Evolutionary conservation across 2,329 filamentous ascomycete species (phyloP).

Genomic region (Colletotrichum acutatum): DNA sequence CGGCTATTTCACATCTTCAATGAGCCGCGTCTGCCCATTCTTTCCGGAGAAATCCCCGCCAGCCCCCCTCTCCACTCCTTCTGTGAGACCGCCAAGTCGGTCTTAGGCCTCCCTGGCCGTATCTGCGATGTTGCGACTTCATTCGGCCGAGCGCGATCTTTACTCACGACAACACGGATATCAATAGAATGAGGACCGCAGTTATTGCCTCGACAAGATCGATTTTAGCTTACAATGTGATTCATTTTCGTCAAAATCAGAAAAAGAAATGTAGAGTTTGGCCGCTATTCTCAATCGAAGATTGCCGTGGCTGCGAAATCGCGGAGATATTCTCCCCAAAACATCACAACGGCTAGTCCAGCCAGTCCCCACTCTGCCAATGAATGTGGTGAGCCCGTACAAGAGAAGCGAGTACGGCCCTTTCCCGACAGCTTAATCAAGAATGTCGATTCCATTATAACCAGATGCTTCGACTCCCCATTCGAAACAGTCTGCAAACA

Average conservation of each 20-base stretch:
- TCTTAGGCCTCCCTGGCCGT: not conserved
- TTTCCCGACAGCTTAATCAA: not conserved
- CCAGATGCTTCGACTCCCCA: slow-evolving; percentile 31
- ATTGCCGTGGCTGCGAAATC: not conserved
- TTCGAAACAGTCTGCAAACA: slow-evolving; percentile 27
- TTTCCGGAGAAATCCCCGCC: slow-evolving; percentile 11
- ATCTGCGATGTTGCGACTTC: slow-evolving; percentile 2
- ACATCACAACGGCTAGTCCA: not conserved
- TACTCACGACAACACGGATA: not conserved
- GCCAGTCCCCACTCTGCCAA: not conserved
- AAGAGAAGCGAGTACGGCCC: not conserved
- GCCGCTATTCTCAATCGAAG: not conserved
- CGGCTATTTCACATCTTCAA: not conserved
- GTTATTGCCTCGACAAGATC: not conserved
- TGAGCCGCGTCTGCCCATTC: not conserved
- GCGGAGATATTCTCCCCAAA: not conserved
- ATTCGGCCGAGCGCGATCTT: slow-evolving; percentile 16
- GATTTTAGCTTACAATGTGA: not conserved
- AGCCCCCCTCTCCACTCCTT: slow-evolving; percentile 17
- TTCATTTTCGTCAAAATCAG: not conserved
- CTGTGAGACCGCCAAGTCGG: slow-evolving; percentile 24
- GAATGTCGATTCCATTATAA: slow-evolving; percentile 8
- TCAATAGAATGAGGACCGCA: not conserved
- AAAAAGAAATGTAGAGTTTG: not conserved
- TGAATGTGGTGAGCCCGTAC: not conserved